Conservation (phyloP, 2,329 filamentous ascomycete genomes). For the Simplicillium sp. region DNA sequence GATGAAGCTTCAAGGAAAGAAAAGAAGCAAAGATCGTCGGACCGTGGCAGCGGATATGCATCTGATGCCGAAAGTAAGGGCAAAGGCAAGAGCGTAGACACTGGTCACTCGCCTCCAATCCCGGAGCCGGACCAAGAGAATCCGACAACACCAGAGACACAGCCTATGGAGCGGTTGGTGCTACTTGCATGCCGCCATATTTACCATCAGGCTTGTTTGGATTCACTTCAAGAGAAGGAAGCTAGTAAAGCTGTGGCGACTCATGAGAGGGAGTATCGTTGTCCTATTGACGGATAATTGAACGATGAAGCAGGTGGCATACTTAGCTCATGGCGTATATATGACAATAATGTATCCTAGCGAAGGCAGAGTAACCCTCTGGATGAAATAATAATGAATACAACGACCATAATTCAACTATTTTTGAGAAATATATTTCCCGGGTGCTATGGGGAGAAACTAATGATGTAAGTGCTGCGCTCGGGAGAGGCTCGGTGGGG, state of each 20-base stretch:
- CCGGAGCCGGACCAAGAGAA: constrained; percentile 23
- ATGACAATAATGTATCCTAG: neutral
- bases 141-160: constrained; percentile 23
- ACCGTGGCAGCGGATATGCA: constrained; percentile 16
- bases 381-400: too few species aligned
- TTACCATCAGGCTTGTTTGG: constrained; percentile 60
- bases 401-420: too few species aligned
- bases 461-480: too few species aligned
- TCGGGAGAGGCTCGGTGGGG: too few species aligned
- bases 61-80: constrained; percentile 18
- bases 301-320: neutral
- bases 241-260: constrained; percentile 35
- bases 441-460: too few species aligned
- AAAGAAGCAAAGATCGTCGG: constrained; percentile 24
- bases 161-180: constrained; percentile 54
- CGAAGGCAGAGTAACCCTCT: neutral
- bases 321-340: neutral
- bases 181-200: constrained; percentile 63
- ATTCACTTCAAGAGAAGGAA: constrained; percentile 49
- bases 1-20: constrained; percentile 37
- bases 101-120: constrained; percentile 30
- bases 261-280: constrained; percentile 40
- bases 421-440: too few species aligned
- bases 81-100: constrained; percentile 33
- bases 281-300: constrained; percentile 44